Conservation (phyloP, 2,329 filamentous ascomycete species). For the Paecilomyces formosus region DNA sequence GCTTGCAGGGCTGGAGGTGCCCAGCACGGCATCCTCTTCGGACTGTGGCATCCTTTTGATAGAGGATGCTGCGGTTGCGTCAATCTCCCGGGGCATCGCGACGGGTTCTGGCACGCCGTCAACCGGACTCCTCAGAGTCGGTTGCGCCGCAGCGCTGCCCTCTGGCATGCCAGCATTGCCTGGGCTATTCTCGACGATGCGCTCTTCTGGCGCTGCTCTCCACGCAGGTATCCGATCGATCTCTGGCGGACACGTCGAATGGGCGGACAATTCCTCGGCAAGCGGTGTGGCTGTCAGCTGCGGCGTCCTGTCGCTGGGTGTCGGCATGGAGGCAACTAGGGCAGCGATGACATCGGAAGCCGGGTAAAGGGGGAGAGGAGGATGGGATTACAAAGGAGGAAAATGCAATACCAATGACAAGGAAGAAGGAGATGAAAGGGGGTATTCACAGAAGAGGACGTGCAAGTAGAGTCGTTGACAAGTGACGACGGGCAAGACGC, state of each 20-base stretch:
- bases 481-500: conserved; percentile 7
- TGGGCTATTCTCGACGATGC: conserved; percentile 10
- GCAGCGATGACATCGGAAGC: conserved; percentile 28
- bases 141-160: conserved; percentile 14
- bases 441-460: conserved; percentile 1
- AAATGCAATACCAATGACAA: conserved; percentile 3
- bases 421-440: conserved; percentile 4
- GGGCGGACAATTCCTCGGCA: conserved; percentile 37
- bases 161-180: conserved; percentile 21
- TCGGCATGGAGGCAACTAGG: conserved; percentile 43
- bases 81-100: conserved; percentile 18
- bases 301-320: conserved; percentile 38
- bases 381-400: conserved; percentile 7
- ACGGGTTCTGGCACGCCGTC: conserved; percentile 18
- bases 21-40: conserved; percentile 24
- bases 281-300: conserved; percentile 34
- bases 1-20: conserved; percentile 24
- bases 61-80: conserved; percentile 11
- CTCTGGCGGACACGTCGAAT: conserved; percentile 46
- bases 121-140: conserved; percentile 18
- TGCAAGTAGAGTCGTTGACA: conserved; percentile 4
- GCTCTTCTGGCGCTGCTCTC: conserved; percentile 23
- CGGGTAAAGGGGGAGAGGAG: conserved; percentile 17
- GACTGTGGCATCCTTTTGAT: conserved; percentile 17
- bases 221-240: conserved; percentile 24